phyloP scores from a whole-genome alignment of 2,329 filamentous ascomycete species.

The Colletotrichum destructivum region DNA sequence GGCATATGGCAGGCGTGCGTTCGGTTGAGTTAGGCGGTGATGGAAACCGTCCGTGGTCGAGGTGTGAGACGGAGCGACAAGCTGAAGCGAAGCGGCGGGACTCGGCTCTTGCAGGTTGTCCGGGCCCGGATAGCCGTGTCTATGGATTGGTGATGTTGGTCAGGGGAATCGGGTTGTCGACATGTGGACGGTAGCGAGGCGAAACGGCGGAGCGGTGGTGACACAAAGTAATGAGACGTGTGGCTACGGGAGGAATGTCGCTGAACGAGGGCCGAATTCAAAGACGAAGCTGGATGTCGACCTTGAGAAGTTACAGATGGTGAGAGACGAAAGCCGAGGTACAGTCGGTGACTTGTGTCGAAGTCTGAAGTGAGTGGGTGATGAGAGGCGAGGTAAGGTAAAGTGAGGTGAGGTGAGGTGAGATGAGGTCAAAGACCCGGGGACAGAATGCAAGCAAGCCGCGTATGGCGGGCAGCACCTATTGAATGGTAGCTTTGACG shows the following conservation, averaged over 20 bases:
- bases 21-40: conserved; percentile 35
- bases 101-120: conserved; percentile 10
- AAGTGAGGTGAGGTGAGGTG: conserved; percentile 4
- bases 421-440: conserved; percentile 14
- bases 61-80: conserved; percentile 8
- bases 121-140: conserved; percentile 22
- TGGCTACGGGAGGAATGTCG: conserved; percentile 13
- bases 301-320: conserved; percentile 32
- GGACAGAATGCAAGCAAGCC: conserved; percentile 1
- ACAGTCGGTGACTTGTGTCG: background rate
- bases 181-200: conserved; percentile 29
- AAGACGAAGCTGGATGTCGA: conserved; percentile 10
- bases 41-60: conserved; percentile 14
- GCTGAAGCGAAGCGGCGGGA: conserved; percentile 6
- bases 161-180: conserved; percentile 22
- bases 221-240: conserved; percentile 5
- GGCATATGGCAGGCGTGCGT: conserved; percentile 21
- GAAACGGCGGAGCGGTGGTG: conserved; percentile 18
- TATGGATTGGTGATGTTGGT: conserved; percentile 25
- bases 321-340: conserved; percentile 19
- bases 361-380: conserved; percentile 15
- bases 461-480: conserved; percentile 7
- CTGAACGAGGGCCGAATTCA: conserved; percentile 2
- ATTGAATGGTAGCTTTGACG: conserved; percentile 23
- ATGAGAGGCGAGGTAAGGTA: background rate